Base-by-base conservation (phyloP, 352 stramenopile genomes). In the Pythium insidiosum region DNA sequence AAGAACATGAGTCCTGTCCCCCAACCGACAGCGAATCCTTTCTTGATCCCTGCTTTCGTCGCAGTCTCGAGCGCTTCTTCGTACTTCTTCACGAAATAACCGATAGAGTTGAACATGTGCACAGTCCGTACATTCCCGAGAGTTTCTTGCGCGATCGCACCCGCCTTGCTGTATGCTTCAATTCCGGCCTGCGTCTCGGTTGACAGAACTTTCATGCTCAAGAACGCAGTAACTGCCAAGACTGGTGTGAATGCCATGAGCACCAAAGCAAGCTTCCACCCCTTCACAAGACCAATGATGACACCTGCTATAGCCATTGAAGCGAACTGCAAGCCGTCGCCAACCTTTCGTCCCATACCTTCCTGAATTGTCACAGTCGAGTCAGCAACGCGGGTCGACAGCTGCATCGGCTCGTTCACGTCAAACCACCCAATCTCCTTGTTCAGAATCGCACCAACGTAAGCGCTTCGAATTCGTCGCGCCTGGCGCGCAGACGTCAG, bases 121-220 rank as follows among this genome's bases (percentile, higher is more conserved):
- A 92, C 77, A 0, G 78, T 90, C 18, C 73, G 73, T 4, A 87
- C 63, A 35, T 87, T 90, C 34, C 68, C 61, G 22, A 90, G 56
- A 1, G 69, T 55, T 26, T 91, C 81, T 40, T 94, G 74, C 1
- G 75, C 75, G 18, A 91, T 48, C 0, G 73, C 66, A 23, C 78
- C 79, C 21, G 74, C 78, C 38, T 85, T 62, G 13, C 56, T 63
- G 38, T 87, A 87, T 35, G 71, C 73, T 22, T 84, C 60, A 7
- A 84, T 65, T 21, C 61, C 65, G 6, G 45, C 48, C 22, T 88
- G 65, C 1, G 66, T 80, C 7, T 72, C 63, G 0, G 49, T 56
- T 0, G 69, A 56, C 22, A 89, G 23, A 22, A 73, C 54, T 16
- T 72, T 74, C 58, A 81, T 87, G n/a, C n/a, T n/a, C n/a, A n/a